These are phyloP conservation scores for Fusarium drepaniforme DNA, from an alignment of 2,329 filamentous ascomycete genomes.

Conservation along the genomic window DNA sequence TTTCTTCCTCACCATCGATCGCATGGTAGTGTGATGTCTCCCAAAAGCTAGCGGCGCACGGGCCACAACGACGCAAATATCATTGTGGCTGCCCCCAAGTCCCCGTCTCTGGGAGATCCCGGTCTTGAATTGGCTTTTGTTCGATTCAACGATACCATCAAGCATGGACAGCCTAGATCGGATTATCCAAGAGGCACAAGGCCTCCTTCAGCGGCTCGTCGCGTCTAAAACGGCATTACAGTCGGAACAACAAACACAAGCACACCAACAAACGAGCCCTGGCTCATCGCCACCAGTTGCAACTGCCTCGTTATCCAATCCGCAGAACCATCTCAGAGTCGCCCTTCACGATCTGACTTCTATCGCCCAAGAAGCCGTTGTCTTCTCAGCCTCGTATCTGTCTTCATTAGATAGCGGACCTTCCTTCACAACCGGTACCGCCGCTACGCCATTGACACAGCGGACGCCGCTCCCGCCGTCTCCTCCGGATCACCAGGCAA, in stretches of 20 bases:
- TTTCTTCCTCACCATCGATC: neutral
- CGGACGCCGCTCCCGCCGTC: neutral
- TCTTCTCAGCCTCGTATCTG: neutral
- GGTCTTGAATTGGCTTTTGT: neutral
- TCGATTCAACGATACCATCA: neutral
- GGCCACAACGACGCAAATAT: neutral
- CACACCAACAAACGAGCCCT: neutral
- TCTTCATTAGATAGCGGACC: neutral
- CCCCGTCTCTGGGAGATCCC: neutral
- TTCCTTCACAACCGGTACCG: neutral
- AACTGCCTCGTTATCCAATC: neutral
- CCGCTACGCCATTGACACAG: neutral
- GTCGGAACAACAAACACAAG: neutral
- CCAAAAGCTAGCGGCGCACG: neutral
- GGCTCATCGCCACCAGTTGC: neutral
- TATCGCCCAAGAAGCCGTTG: neutral
- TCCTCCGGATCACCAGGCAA: neutral
- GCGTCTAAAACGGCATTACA: neutral
- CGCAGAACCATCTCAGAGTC: neutral
- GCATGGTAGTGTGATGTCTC: no score
- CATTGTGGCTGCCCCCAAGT: neutral
- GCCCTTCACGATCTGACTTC: neutral
- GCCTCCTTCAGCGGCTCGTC: neutral
- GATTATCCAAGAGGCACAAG: neutral
- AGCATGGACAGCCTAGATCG: neutral